Evolutionary conservation across 768 basidiomycete genomes (phyloP).

Genomic region (Pulveroboletus frians): DNA sequence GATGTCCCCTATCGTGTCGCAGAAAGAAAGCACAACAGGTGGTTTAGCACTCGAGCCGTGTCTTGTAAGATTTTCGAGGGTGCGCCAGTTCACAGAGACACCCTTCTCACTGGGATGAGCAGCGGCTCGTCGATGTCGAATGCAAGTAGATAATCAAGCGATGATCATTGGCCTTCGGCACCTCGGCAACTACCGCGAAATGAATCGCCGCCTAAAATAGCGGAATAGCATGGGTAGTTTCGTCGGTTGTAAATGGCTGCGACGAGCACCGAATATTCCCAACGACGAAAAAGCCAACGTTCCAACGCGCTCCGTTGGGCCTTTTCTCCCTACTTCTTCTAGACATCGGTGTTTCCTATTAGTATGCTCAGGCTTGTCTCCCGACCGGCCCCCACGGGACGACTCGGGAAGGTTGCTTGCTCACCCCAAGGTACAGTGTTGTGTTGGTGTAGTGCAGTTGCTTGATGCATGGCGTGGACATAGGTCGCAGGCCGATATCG

Average conservation of each 20-base stretch:
- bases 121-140: neutral
- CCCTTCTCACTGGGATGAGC: too few relatives aligned
- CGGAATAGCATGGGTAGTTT: conserved; percentile 10
- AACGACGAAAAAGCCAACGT: conserved; percentile 13
- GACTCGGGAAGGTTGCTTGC: conserved; percentile 59
- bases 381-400: conserved; percentile 60
- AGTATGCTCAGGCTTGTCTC: conserved; percentile 69
- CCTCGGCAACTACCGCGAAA: conserved; percentile 10
- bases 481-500: conserved; percentile 59
- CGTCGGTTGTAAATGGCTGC: conserved; percentile 38
- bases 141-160: too few relatives aligned
- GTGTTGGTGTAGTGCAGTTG: neutral
- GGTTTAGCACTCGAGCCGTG: neutral
- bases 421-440: conserved; percentile 30
- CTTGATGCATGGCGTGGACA: conserved; percentile 4
- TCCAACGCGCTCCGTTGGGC: conserved; percentile 12
- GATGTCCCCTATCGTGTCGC: neutral
- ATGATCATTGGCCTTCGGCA: too few relatives aligned
- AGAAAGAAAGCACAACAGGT: neutral
- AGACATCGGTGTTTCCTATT: conserved; percentile 14
- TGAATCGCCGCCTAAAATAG: conserved; percentile 21
- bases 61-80: neutral
- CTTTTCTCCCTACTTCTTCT: conserved; percentile 19
- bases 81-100: too few relatives aligned
- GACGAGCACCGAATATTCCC: conserved; percentile 35